Conservation (phyloP, 192 early-diverging fungal genomes). For the Podila epigama region DNA sequence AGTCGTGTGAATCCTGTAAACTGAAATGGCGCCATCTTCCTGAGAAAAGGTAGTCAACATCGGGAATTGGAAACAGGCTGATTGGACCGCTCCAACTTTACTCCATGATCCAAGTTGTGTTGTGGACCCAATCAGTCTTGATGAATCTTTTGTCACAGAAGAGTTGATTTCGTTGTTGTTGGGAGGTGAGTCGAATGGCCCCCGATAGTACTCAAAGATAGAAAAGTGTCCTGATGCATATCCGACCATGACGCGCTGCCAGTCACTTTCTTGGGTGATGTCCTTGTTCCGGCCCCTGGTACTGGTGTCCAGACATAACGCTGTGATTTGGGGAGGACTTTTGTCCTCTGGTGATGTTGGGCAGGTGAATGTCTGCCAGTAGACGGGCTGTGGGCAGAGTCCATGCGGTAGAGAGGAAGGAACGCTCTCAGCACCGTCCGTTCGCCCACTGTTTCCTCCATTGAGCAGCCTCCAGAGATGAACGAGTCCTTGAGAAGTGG, state of each 20-base stretch:
- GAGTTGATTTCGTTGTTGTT: neutral
- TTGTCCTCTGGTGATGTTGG: neutral
- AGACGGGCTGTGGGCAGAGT: too few relatives aligned
- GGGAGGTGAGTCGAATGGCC: neutral
- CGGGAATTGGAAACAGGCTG: conserved; percentile 21
- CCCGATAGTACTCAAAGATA: conserved; percentile 18
- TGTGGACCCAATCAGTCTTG: conserved; percentile 16
- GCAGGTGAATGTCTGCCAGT: conserved; percentile 25
- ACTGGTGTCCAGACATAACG: conserved; percentile 16
- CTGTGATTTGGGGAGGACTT: neutral
- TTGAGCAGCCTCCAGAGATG: conserved; percentile 22
- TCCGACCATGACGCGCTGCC: conserved; percentile 42
- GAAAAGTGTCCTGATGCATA: conserved; percentile 37
- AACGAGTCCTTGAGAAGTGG: conserved; percentile 12
- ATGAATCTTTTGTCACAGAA: neutral
- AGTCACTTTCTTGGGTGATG: neutral
- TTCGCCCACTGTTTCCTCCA: too few relatives aligned
- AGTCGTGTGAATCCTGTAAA: conserved; percentile 13
- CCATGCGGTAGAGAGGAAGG: too few relatives aligned
- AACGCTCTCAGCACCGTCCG: too few relatives aligned
- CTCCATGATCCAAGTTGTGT: conserved; percentile 12
- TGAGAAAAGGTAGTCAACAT: conserved; percentile 17
- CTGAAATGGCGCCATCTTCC: conserved; percentile 25
- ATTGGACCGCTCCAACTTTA: conserved; percentile 12
- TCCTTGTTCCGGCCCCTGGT: neutral